Conservation (phyloP, 129 eudicot species). For the Flaveria brownii region DNA sequence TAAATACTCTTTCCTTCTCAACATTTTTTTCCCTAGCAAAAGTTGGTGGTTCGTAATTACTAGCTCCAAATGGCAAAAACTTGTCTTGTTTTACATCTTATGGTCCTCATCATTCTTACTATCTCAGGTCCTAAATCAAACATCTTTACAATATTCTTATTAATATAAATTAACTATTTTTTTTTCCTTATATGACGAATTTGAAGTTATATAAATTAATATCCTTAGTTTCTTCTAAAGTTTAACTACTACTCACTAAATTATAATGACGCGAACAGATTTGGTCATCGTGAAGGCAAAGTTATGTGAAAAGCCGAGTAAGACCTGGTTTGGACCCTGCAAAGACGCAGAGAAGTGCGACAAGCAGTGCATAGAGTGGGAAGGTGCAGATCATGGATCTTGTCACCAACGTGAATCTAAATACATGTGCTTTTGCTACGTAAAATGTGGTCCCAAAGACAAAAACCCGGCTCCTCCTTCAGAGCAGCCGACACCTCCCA, state of each 20-base stretch:
- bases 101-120: not conserved
- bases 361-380: constrained; percentile 39
- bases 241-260: not conserved
- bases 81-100: not conserved
- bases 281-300: not conserved
- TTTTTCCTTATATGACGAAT: not conserved
- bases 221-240: not conserved
- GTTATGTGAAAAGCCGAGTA: constrained; percentile 31
- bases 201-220: not conserved
- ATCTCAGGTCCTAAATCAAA: not conserved
- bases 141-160: not conserved
- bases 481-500: not conserved
- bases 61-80: not conserved
- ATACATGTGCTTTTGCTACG: constrained; percentile 40
- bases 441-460: constrained; percentile 9
- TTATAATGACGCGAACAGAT: not conserved
- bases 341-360: constrained; percentile 19
- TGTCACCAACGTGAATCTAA: constrained; percentile 38
- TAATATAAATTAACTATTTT: not conserved
- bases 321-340: constrained; percentile 37
- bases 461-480: constrained; percentile 9
- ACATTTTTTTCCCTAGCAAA: not conserved
- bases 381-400: constrained; percentile 33
- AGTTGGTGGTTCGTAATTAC: no score
- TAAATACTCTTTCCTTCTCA: not conserved